Evolutionary conservation across 495 filamentous ascomycete species (phyloP).

Genomic region (Penicillium paxilli): DNA sequence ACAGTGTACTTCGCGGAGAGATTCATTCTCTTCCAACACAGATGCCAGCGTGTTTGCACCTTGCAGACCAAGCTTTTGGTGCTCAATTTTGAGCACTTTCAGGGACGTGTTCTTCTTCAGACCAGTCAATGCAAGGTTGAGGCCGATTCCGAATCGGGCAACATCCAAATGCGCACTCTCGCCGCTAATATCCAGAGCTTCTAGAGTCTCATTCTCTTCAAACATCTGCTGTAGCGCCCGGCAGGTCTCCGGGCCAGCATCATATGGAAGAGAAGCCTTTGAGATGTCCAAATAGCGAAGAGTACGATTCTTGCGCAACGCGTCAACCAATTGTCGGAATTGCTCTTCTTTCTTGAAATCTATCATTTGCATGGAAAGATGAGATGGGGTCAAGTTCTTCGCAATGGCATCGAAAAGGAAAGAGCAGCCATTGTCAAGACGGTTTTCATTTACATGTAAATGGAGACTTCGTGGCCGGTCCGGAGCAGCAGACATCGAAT

Average conservation of each 20-base stretch:
- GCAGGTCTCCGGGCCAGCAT: constrained; percentile 73
- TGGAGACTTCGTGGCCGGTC: constrained; percentile 66
- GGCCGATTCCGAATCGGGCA: constrained; percentile 76
- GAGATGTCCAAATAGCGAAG: constrained; percentile 83
- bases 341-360: constrained; percentile 77
- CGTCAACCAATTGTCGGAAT: constrained; percentile 71
- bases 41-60: constrained; percentile 76
- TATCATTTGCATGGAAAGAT: constrained; percentile 79
- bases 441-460: constrained; percentile 78
- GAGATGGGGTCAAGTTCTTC: constrained; percentile 62
- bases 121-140: constrained; percentile 75
- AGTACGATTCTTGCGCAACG: constrained; percentile 70
- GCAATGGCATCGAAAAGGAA: constrained; percentile 69
- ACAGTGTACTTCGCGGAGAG: constrained; percentile 68
- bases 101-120: constrained; percentile 75
- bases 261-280: constrained; percentile 79
- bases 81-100: constrained; percentile 73
- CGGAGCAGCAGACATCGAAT: constrained; percentile 59
- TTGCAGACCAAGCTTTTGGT: constrained; percentile 62
- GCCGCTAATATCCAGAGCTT: constrained; percentile 82
- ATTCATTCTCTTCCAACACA: constrained; percentile 67
- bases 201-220: constrained; percentile 71
- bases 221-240: constrained; percentile 74
- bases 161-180: constrained; percentile 88
- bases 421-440: constrained; percentile 70